Evolutionary conservation across 1,284 basidiomycete species (phyloP), one percentile per base, ranked within the genome.

Genomic region (Exobasidium cylindrosporum): DNA sequence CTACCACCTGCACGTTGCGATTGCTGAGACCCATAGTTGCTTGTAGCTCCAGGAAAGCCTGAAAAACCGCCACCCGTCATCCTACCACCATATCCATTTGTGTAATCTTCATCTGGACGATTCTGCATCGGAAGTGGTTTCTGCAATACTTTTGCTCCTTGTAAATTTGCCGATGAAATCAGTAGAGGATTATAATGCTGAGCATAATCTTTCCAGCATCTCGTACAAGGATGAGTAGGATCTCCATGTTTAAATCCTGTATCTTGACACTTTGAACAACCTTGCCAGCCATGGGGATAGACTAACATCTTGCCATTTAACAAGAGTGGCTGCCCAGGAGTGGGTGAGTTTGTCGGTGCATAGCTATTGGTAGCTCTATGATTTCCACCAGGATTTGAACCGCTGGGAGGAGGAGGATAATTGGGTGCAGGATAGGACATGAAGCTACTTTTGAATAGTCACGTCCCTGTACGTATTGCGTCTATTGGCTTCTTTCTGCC

Each of bases 221-320:
- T 49, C 14, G 21, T 13, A 30, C 57, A 58, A 29, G 57, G 57
- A 28, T 47, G 44, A 46, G 57, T 26, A 3, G 57, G 43, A 53
- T 58, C 57, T 2, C 45, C 45, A 17, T 3, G 23, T 29, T 58
- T 58, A 45, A n/a, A 58, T 4, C 57, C 57, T 52, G 57, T 58
- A 43, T 58, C 17, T 6, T 45, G 26, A 35, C 57, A 58, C 28
- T 58, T 58, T 13, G 17, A 43, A 30, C 57, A 58, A 14, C 53
- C 53, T 52, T 2, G 14, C 40, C 47, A 47, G 3, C 57, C 45
- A 49, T 47, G 7, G 2, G 57, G 46, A 21, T 30, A 31, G 6
- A 53, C 40, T 4, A 58, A 26, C 57, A 47, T 49, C 26, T 31
- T 49, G 5, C 47, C 57, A 32, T 23, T 40, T 3, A 13, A 29